Base-by-base conservation (phyloP, 345 rosid genomes). In the Lepidium didymum region DNA sequence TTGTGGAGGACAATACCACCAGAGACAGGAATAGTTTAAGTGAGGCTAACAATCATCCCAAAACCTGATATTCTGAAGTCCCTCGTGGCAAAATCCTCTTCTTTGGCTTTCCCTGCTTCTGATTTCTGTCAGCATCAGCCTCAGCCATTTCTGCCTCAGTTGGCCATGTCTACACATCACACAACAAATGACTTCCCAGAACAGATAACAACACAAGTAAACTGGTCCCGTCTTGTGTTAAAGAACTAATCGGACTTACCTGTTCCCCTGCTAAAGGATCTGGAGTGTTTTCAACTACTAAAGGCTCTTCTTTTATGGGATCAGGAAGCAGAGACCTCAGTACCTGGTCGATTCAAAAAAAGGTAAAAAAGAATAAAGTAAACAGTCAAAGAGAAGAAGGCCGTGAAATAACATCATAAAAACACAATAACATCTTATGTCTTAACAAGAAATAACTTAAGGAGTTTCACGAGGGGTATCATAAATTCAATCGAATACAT, bases 181-280 rank as follows among this genome's bases (percentile, higher is more conserved):
- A 50, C n/a, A n/a, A n/a, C 49, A 68, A 16, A 8, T 68, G 47
- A 46, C 16, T 45, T 54, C 29, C 9, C 35, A 34, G 63, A 43
- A 54, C 42, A 66, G 29, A 61, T 67, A 47, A 53, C 44, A 67
- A 33, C 40, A 66, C 29, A 60, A 41, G 52, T 11, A 38, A 63
- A 14, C 2, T 62, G 23, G 5, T 10, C 8, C 40, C 49, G 19
- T 55, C 44, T 18, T 56, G 13, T 37, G 36, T 25, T 46, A 64
- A 49, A 66, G 31, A 51, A n/a, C 66, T 31, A 50, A 31, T 56
- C 29, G 51, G 66, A 57, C 52, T 60, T 74, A 88, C 98, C 91
- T 93, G 97, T 74, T 93, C 98, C 62, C 98, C 96, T 12, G 90
- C 86, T 62, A 90, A 85, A 60, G 92, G 94, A 81, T 93, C 94